Evolutionary conservation across 2,329 filamentous ascomycete species (phyloP).

Genomic region (Gaeumannomyces sp.): DNA sequence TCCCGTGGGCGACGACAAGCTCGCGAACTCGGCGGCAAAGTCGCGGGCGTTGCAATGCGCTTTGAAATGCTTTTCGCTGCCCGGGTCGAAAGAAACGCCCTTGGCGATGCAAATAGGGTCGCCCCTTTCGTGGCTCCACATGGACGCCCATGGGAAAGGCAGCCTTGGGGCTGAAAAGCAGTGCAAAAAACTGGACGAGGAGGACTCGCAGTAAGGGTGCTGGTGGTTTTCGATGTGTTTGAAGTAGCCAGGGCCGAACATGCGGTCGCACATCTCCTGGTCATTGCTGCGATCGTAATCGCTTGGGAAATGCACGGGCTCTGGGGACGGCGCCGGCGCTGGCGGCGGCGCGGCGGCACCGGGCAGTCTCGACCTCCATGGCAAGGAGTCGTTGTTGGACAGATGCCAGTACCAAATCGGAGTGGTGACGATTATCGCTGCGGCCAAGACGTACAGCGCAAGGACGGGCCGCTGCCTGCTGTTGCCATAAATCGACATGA

Average conservation of each 20-base stretch:
- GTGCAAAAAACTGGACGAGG: background rate
- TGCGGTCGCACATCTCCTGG: background rate
- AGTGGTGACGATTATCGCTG: background rate
- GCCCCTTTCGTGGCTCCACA: background rate
- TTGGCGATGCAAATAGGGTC: background rate
- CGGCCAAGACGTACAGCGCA: background rate
- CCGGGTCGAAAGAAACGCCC: background rate
- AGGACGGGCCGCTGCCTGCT: background rate
- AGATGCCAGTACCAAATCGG: background rate
- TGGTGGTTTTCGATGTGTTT: background rate
- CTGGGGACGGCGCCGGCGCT: background rate
- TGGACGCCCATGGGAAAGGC: background rate
- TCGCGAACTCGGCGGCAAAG: background rate
- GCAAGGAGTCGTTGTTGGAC: background rate
- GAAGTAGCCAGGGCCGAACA: constrained; percentile 3
- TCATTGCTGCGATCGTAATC: background rate
- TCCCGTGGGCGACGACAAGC: background rate
- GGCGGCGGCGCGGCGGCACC: too few relatives aligned
- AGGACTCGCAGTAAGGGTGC: background rate
- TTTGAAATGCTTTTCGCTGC: background rate
- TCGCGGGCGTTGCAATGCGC: background rate
- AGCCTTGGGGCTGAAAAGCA: background rate
- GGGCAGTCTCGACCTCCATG: background rate
- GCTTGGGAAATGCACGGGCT: background rate
- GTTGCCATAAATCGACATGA: background rate